A percentile compares a stretch with the other conserved stretches of the same genome.
These are phyloP conservation scores for Rhizopus microsporus DNA, from an alignment of 371 early-diverging fungal species.

Conservation along the genomic window DNA sequence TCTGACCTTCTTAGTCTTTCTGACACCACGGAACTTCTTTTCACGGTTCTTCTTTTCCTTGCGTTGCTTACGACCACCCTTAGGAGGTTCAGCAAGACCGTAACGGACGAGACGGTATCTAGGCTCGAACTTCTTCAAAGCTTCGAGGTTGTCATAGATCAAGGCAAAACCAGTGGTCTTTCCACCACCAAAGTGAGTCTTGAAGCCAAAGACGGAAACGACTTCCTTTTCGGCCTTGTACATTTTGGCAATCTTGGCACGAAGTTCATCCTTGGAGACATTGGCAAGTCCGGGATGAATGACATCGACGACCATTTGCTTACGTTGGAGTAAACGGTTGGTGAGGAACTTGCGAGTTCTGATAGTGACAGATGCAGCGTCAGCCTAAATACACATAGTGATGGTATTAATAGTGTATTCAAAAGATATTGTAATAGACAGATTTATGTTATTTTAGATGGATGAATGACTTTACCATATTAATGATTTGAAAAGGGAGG, in stretches of 20 bases:
- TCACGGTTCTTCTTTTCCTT: slow-evolving; percentile 99
- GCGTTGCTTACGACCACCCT: slow-evolving; percentile 95
- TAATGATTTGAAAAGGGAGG: slow-evolving; percentile 19
- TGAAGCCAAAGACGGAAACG: slow-evolving; percentile 95
- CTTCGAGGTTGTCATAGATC: slow-evolving; percentile 95
- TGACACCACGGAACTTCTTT: slow-evolving; percentile 98
- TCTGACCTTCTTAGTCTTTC: slow-evolving; percentile 80
- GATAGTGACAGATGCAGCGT: slow-evolving; percentile 85
- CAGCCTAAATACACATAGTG: slow-evolving; percentile 54
- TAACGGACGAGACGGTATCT: slow-evolving; percentile 93
- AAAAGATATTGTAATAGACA: not conserved
- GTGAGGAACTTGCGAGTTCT: slow-evolving; percentile 98
- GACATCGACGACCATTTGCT: slow-evolving; percentile 98
- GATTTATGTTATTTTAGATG: not conserved
- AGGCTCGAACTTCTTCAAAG: slow-evolving; percentile 98
- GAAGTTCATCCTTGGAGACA: slow-evolving; percentile 90
- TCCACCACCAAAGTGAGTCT: slow-evolving; percentile 97
- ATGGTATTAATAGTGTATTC: not conserved
- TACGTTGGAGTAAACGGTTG: slow-evolving; percentile 97
- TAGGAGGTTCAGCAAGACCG: slow-evolving; percentile 75
- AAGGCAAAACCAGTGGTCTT: slow-evolving; percentile 97
- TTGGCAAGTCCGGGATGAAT: slow-evolving; percentile 94
- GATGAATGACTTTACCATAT: slow-evolving; percentile 20
- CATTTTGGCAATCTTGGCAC: slow-evolving; percentile 94
- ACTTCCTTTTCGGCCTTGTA: slow-evolving; percentile 94